phyloP scores from a whole-genome alignment of 2,329 filamentous ascomycete genomes.

The Pyrenochaeta sp. region DNA sequence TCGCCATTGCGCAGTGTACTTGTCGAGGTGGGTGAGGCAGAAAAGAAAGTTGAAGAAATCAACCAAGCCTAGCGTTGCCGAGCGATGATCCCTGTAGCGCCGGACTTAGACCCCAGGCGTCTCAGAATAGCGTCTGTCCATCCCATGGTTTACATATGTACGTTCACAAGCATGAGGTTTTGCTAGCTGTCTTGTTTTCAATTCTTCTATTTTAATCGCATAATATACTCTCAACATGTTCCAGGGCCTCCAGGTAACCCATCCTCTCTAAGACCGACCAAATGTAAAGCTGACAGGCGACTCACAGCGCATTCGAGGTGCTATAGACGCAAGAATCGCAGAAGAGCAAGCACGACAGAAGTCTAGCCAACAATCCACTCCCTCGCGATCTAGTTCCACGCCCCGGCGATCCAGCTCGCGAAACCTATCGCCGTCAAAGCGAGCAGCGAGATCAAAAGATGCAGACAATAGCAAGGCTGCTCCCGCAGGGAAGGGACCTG shows the following conservation, averaged over 20 bases:
- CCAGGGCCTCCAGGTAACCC: constrained; percentile 41
- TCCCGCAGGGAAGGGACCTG: constrained; percentile 68
- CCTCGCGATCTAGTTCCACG: constrained; percentile 55
- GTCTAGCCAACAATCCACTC: constrained; percentile 53
- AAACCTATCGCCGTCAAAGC: constrained; percentile 49
- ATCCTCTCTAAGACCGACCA: not conserved
- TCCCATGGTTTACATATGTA: constrained; percentile 29
- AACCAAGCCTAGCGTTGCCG: constrained; percentile 3
- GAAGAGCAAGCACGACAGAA: constrained; percentile 88
- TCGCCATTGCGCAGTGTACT: constrained; percentile 64
- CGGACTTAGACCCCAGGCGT: constrained; percentile 21
- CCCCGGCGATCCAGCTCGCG: constrained; percentile 57
- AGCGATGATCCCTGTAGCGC: constrained; percentile 7
- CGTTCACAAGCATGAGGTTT: constrained; percentile 14
- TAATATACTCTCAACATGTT: constrained; percentile 43
- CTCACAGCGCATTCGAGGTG: constrained; percentile 77
- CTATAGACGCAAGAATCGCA: constrained; percentile 85
- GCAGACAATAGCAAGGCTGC: constrained; percentile 46
- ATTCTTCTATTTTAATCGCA: constrained; percentile 16
- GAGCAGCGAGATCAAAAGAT: constrained; percentile 41
- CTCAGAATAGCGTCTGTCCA: constrained; percentile 27
- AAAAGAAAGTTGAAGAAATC: constrained; percentile 18
- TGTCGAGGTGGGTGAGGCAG: constrained; percentile 17
- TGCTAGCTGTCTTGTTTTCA: constrained; percentile 12
- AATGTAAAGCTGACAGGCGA: constrained; percentile 29